phyloP scores from a whole-genome alignment of 805 yeast species.

The Ogataea glucozyma region DNA sequence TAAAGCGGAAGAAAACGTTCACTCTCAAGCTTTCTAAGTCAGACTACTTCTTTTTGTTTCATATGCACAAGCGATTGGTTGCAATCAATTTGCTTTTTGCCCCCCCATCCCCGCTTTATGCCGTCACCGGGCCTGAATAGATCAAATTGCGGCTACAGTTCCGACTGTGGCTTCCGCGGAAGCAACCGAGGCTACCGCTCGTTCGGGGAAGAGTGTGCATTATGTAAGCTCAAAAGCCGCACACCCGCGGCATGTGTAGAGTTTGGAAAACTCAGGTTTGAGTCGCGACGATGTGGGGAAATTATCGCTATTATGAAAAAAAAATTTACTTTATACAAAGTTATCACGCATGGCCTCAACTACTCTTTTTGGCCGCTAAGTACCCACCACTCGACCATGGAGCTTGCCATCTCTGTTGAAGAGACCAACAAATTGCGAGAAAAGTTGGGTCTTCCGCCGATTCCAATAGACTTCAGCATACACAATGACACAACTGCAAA shows the following conservation, averaged over 20 bases:
- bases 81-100: not conserved
- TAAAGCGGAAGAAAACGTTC: not conserved
- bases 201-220: too few species aligned
- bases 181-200: slow-evolving; percentile 4
- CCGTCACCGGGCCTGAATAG: not conserved
- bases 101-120: not conserved
- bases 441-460: slow-evolving; percentile 22
- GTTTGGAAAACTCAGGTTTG: too few species aligned
- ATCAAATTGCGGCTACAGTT: slow-evolving; percentile 1
- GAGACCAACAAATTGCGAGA: slow-evolving; percentile 28
- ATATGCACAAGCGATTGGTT: not conserved
- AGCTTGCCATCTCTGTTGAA: slow-evolving; percentile 20
- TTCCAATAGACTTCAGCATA: too few species aligned
- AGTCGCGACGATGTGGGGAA: slow-evolving; percentile 10
- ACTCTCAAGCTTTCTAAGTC: too few species aligned
- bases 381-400: slow-evolving; percentile 10
- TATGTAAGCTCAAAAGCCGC: too few species aligned
- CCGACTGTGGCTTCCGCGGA: slow-evolving; percentile 7
- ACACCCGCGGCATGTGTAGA: too few species aligned
- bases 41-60: not conserved
- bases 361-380: not conserved
- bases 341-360: too few species aligned
- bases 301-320: not conserved
- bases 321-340: not conserved
- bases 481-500: not conserved